Evolutionary conservation across 371 early-diverging fungal genomes (phyloP).

Genomic region (Zychaea mexicana): DNA sequence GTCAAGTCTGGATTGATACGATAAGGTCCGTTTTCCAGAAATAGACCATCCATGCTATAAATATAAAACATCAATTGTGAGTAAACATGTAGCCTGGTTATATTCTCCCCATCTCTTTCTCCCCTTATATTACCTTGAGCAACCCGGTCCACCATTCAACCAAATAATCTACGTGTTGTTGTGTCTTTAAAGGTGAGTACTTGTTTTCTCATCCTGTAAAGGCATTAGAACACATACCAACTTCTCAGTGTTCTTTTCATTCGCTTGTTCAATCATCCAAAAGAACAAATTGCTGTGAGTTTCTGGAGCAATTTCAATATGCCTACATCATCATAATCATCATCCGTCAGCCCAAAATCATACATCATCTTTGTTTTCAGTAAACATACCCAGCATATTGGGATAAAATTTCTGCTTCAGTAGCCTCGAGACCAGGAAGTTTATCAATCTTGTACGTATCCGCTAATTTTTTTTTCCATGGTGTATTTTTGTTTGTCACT

Average conservation of each 20-base stretch:
- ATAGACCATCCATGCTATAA: conserved; percentile 81
- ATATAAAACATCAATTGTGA: not conserved
- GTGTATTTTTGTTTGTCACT: not conserved
- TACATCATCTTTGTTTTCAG: not conserved
- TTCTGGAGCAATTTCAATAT: conserved; percentile 41
- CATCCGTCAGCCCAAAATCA: not conserved
- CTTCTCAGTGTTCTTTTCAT: conserved; percentile 30
- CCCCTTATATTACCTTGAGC: conserved; percentile 39
- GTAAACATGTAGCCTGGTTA: not conserved
- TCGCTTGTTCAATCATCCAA: conserved; percentile 54
- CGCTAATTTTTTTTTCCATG: conserved; percentile 21
- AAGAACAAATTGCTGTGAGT: conserved; percentile 55
- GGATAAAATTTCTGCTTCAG: conserved; percentile 29
- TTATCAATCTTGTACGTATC: conserved; percentile 57
- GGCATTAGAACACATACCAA: conserved; percentile 22
- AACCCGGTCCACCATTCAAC: conserved; percentile 82
- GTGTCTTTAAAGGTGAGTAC: no score
- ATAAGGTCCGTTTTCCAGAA: conserved; percentile 86
- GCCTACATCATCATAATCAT: conserved; percentile 25
- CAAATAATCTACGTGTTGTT: conserved; percentile 79
- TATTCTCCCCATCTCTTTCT: conserved; percentile 1
- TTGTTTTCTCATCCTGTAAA: not conserved
- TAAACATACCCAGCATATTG: conserved; percentile 67
- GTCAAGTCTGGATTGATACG: conserved; percentile 52
- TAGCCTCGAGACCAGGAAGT: conserved; percentile 52